These are phyloP conservation scores for Elsinoe necatrix DNA, from an alignment of 2,329 filamentous ascomycete genomes.

Conservation along the genomic window DNA sequence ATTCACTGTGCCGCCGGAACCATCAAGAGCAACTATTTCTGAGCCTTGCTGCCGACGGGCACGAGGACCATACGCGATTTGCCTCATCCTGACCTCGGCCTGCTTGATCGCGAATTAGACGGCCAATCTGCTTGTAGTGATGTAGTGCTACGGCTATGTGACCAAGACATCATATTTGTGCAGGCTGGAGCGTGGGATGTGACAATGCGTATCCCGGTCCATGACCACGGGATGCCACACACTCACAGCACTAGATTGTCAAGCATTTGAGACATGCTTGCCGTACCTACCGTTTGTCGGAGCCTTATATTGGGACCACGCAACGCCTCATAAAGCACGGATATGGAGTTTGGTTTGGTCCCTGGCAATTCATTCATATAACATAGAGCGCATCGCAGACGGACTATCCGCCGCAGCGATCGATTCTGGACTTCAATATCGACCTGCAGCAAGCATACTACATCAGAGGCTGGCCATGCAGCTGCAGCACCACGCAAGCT, in stretches of 20 bases:
- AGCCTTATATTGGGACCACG: not conserved
- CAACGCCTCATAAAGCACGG: not conserved
- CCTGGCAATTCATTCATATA: not conserved
- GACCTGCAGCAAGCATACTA: not conserved
- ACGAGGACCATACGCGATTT: not conserved
- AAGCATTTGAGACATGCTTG: not conserved
- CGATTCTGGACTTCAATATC: not conserved
- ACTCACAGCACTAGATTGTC: not conserved
- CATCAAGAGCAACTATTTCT: not conserved
- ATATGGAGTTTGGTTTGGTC: not conserved
- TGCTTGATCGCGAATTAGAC: not conserved
- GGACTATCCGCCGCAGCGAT: not conserved
- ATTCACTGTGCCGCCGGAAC: not conserved
- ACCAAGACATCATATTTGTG: not conserved
- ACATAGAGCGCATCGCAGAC: not conserved
- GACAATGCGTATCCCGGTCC: not conserved
- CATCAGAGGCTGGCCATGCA: not conserved
- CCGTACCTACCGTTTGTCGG: not conserved
- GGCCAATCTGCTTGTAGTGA: not conserved
- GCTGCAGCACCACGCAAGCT: not conserved
- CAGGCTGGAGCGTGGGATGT: not conserved
- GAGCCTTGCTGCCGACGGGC: not conserved
- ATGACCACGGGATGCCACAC: not conserved
- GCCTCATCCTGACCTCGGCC: not conserved
- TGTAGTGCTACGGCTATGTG: no score